A percentile compares a stretch with the other conserved stretches of the same genome.
Evolutionary conservation across 306 rosid genomes (phyloP).

Genomic region (Castanea crenata): DNA sequence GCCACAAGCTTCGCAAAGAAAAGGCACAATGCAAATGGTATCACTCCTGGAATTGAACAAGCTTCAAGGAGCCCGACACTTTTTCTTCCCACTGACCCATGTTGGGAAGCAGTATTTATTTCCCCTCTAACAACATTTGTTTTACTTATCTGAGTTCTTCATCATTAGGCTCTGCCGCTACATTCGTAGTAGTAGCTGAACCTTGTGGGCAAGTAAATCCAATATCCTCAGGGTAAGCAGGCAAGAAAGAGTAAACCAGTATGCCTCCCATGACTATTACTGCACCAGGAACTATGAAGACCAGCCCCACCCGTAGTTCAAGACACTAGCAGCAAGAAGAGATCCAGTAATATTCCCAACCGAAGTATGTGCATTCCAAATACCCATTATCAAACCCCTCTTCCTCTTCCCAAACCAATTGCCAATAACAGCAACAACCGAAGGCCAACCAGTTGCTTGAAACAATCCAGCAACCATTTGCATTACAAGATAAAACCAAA

Average conservation of each 20-base stretch:
- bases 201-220: constrained; percentile 32
- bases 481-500: constrained; percentile 57
- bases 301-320: constrained; percentile 93
- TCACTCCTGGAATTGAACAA: constrained; percentile 73
- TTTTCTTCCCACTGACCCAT: constrained; percentile 34
- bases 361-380: constrained; percentile 87
- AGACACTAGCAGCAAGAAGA: constrained; percentile 69
- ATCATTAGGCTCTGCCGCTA: constrained; percentile 15
- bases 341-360: constrained; percentile 79
- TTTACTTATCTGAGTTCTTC: constrained; percentile 39
- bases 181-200: constrained; percentile 28
- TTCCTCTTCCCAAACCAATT: constrained; percentile 86
- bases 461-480: constrained; percentile 81
- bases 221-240: constrained; percentile 73
- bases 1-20: constrained; percentile 92
- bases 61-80: constrained; percentile 71
- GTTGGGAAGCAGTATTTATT: background rate
- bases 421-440: constrained; percentile 82
- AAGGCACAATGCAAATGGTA: constrained; percentile 74
- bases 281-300: constrained; percentile 53
- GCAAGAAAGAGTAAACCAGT: constrained; percentile 54
- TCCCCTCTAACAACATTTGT: constrained; percentile 6
- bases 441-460: constrained; percentile 92
- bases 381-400: constrained; percentile 79
- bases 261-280: constrained; percentile 59